Conservation (phyloP, 2,329 filamentous ascomycete genomes). For the Arthroderma uncinatum region DNA sequence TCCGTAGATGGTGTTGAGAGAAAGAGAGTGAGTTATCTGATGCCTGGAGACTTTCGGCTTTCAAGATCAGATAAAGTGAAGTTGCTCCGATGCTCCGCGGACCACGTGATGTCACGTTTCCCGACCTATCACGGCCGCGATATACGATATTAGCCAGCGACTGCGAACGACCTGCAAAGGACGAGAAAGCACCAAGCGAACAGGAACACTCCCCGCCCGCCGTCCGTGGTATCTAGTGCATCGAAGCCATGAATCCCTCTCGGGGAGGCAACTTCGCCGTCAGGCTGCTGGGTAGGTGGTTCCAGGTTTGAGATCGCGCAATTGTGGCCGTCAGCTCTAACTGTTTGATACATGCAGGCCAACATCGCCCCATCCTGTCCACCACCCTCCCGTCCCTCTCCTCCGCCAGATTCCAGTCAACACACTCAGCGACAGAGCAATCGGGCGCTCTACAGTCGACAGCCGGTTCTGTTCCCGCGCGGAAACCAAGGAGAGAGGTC, state of each 20-base stretch:
- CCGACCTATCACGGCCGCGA: conserved; percentile 1
- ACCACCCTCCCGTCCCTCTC: background rate
- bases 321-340: background rate
- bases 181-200: background rate
- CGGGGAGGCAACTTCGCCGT: conserved; percentile 3
- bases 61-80: conserved; percentile 1
- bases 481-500: conserved; percentile 38
- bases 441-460: conserved; percentile 1
- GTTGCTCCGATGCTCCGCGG: background rate
- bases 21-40: background rate
- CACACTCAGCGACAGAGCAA: background rate
- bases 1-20: background rate
- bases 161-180: background rate
- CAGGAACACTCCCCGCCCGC: background rate
- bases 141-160: conserved; percentile 1
- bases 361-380: conserved; percentile 5
- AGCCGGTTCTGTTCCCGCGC: conserved; percentile 13
- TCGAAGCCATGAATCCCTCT: conserved; percentile 2
- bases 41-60: background rate
- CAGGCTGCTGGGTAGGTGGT: conserved; percentile 5
- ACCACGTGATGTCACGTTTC: background rate
- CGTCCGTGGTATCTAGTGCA: background rate
- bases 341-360: background rate
- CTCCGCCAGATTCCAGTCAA: conserved; percentile 4
- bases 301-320: too few relatives aligned